Conservation (phyloP, 495 filamentous ascomycete genomes). For the Neurospora sp. region DNA sequence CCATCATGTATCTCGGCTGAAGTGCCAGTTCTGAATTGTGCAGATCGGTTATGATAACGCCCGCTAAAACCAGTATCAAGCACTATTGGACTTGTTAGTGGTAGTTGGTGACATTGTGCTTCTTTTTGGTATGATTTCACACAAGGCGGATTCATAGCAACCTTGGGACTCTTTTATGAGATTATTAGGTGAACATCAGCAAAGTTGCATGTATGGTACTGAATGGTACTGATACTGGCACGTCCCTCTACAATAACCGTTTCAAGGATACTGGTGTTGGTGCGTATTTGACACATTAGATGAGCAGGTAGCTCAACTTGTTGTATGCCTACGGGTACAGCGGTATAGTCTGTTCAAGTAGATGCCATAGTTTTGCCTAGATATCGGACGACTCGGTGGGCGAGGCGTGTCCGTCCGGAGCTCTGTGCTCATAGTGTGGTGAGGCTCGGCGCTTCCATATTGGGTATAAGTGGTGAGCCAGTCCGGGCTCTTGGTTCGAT, state of each 20-base stretch:
- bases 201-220: not conserved
- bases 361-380: not conserved
- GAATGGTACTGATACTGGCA: not conserved
- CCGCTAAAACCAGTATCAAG: not conserved
- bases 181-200: not conserved
- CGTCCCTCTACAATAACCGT: not conserved
- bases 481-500: not conserved
- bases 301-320: not conserved
- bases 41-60: not conserved
- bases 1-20: not conserved
- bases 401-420: not conserved
- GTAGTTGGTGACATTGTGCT: too few relatives aligned
- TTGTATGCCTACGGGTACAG: not conserved
- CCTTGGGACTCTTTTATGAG: not conserved
- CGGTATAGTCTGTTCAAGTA: not conserved
- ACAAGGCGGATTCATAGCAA: not conserved
- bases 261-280: not conserved
- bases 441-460: not conserved
- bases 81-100: not conserved
- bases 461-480: not conserved
- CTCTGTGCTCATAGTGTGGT: not conserved
- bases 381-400: not conserved
- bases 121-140: too few relatives aligned
- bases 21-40: not conserved
- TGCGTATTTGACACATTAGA: too few relatives aligned